Conservation (phyloP, 1,139 yeast species). For the Saccharomycopsis phalli region DNA sequence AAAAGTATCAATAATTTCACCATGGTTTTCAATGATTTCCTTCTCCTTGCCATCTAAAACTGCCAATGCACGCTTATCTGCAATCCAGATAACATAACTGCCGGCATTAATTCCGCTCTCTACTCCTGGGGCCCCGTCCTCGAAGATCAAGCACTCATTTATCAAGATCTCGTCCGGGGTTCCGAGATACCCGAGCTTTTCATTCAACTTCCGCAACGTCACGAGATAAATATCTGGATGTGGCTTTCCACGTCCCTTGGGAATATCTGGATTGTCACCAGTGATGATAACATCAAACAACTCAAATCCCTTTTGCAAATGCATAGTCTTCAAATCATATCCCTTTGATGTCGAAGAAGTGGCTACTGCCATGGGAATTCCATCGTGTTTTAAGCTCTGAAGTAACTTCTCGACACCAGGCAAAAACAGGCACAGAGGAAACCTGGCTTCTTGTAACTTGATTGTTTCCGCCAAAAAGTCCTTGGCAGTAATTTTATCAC, state of each 20-base stretch:
- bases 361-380: slow-evolving; percentile 83
- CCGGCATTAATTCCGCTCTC: slow-evolving; percentile 60
- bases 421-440: slow-evolving; percentile 58
- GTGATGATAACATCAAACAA: slow-evolving; percentile 66
- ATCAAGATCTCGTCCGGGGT: slow-evolving; percentile 42
- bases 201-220: slow-evolving; percentile 65
- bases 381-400: slow-evolving; percentile 36
- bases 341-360: slow-evolving; percentile 67
- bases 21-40: slow-evolving; percentile 43
- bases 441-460: slow-evolving; percentile 45
- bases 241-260: slow-evolving; percentile 85
- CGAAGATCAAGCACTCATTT: slow-evolving; percentile 80
- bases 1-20: slow-evolving; percentile 35
- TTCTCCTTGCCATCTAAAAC: slow-evolving; percentile 40
- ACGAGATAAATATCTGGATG: slow-evolving; percentile 85
- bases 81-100: slow-evolving; percentile 76
- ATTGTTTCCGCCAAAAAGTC: slow-evolving; percentile 46
- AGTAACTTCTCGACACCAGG: slow-evolving; percentile 81
- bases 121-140: slow-evolving; percentile 87
- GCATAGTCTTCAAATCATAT: slow-evolving; percentile 59
- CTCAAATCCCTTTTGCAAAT: slow-evolving; percentile 45
- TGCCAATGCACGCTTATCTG: slow-evolving; percentile 62
- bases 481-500: slow-evolving; percentile 40
- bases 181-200: slow-evolving; percentile 27
- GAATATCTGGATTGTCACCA: slow-evolving; percentile 81